Evolutionary conservation across 306 rosid genomes (phyloP).

Genomic region (Benincasa hispida): DNA sequence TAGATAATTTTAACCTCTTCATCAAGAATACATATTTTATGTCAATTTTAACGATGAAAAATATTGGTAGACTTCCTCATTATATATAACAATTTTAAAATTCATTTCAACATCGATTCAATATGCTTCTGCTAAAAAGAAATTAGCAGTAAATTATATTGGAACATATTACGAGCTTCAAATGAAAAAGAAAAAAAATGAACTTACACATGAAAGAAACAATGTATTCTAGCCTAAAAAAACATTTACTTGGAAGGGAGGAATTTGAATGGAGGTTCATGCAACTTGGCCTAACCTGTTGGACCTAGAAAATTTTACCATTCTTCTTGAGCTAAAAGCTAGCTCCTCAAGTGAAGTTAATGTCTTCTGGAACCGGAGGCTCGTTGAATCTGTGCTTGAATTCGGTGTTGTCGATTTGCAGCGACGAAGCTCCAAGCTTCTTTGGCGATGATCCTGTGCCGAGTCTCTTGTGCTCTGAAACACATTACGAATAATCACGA

Average conservation of each 20-base stretch:
- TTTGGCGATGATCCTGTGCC: conserved; percentile 19
- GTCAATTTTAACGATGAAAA: too few species aligned
- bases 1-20: too few species aligned
- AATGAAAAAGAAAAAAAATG: neutral
- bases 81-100: too few species aligned
- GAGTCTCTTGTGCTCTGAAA: conserved; percentile 49
- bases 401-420: conserved; percentile 29
- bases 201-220: neutral
- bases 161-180: neutral
- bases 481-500: neutral
- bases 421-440: conserved; percentile 19
- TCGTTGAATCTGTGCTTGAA: conserved; percentile 23
- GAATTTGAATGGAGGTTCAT: conserved; percentile 28
- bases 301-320: conserved; percentile 20
- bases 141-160: neutral
- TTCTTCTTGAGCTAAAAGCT: conserved; percentile 17
- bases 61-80: too few species aligned
- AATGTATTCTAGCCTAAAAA: conserved; percentile 23
- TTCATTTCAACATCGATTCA: neutral
- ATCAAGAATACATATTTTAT: too few species aligned
- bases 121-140: neutral
- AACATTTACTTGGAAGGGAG: neutral
- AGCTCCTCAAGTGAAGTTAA: conserved; percentile 31
- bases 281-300: conserved; percentile 23
- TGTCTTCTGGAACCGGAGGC: conserved; percentile 38